Percentiles rank a stretch among this genome's conserved stretches.
Evolutionary conservation across 306 rosid genomes (phyloP).

Genomic region (Sophora flavescens): DNA sequence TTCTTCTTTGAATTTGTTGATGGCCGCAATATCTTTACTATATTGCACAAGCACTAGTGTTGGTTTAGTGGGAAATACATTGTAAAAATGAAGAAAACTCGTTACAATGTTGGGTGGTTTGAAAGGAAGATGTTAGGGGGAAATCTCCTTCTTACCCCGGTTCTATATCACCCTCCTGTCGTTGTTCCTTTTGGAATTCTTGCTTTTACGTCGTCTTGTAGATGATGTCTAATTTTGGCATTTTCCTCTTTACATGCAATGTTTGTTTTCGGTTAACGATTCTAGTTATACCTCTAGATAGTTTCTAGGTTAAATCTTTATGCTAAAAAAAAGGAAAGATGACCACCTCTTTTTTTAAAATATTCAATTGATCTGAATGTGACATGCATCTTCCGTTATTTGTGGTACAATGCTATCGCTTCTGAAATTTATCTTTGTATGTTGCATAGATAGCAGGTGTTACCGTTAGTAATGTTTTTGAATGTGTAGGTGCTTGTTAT

Average conservation of each 20-base stretch:
- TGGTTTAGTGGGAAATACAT: background rate
- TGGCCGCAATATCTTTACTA: background rate
- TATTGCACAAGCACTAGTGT: background rate
- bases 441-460: background rate
- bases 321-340: background rate
- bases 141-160: background rate
- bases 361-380: background rate
- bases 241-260: conserved; percentile 1
- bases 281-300: background rate
- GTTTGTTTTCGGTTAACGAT: background rate
- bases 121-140: background rate
- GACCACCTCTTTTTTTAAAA: background rate
- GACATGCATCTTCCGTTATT: background rate
- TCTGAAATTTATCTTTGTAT: conserved; percentile 32
- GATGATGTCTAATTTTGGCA: background rate
- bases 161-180: background rate
- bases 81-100: background rate
- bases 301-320: background rate
- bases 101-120: background rate
- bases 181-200: background rate
- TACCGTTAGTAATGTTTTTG: conserved; percentile 29
- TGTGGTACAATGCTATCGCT: background rate
- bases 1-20: background rate
- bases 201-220: background rate
- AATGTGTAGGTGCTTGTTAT: conserved; percentile 78